Percentiles rank a stretch among this genome's conserved stretches.
Conservation (phyloP, 441 rosid species). For the Adansonia gregorii region DNA sequence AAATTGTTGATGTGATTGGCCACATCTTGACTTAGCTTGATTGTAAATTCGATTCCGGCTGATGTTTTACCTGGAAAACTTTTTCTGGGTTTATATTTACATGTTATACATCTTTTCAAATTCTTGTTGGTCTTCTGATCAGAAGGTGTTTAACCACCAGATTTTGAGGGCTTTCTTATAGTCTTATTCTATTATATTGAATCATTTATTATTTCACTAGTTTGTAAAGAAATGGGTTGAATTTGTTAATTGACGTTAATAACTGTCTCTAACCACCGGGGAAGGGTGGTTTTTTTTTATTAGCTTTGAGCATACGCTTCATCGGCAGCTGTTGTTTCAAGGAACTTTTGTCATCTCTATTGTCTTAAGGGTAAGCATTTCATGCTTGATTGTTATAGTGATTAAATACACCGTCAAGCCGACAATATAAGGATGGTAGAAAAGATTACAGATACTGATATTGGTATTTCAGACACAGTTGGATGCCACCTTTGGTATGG, state of each 20-base stretch:
- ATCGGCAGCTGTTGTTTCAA: not conserved
- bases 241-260: not conserved
- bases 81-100: not conserved
- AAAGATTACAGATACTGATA: not conserved
- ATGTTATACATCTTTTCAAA: not conserved
- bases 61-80: constrained; percentile 4
- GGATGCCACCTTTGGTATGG: not conserved
- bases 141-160: not conserved
- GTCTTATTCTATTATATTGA: not conserved
- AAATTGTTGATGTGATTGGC: constrained; percentile 9
- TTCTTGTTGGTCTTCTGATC: not conserved
- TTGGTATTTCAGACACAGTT: not conserved
- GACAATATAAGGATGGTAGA: not conserved
- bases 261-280: not conserved
- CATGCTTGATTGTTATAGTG: constrained; percentile 5
- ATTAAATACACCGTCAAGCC: not conserved
- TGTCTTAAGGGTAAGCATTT: not conserved
- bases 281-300: not conserved
- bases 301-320: not conserved
- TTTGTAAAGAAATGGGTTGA: not conserved
- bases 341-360: constrained; percentile 1
- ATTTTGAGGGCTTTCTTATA: not conserved
- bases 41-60: constrained; percentile 19
- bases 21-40: constrained; percentile 7
- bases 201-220: not conserved